Evolutionary conservation across 2,329 filamentous ascomycete genomes (phyloP).

Genomic region (Sarocladium brachiariae): DNA sequence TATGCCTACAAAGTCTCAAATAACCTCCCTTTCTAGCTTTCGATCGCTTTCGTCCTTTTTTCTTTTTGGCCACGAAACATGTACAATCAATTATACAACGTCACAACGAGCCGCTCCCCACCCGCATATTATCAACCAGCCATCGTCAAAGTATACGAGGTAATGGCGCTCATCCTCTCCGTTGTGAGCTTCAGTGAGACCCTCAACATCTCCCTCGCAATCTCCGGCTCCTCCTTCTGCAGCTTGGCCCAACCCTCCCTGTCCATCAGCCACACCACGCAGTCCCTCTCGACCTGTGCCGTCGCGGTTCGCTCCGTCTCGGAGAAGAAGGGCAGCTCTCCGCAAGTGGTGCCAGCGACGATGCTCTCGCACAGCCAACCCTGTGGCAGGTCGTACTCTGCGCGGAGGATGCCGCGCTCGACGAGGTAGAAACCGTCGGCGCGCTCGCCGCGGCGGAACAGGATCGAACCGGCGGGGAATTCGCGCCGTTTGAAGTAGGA

Average conservation of each 20-base stretch:
- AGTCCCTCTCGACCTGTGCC: slow-evolving; percentile 74
- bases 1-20: slow-evolving; percentile 7
- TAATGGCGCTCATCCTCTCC: slow-evolving; percentile 76
- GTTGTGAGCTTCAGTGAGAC: slow-evolving; percentile 90
- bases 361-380: slow-evolving; percentile 87
- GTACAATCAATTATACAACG: too few species aligned
- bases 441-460: slow-evolving; percentile 72
- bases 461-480: slow-evolving; percentile 59
- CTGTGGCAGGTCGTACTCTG: slow-evolving; percentile 86
- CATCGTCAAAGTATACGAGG: slow-evolving; percentile 45
- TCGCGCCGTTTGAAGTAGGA: slow-evolving; percentile 68
- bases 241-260: slow-evolving; percentile 63
- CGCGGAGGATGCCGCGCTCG: slow-evolving; percentile 80
- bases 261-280: slow-evolving; percentile 76
- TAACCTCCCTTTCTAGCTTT: not conserved
- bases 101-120: too few species aligned
- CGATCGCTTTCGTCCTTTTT: too few species aligned
- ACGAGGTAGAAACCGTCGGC: slow-evolving; percentile 85
- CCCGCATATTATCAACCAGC: slow-evolving; percentile 30
- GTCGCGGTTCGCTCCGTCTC: slow-evolving; percentile 84
- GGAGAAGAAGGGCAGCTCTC: slow-evolving; percentile 92
- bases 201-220: slow-evolving; percentile 76
- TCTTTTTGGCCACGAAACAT: too few species aligned
- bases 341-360: slow-evolving; percentile 88
- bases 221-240: slow-evolving; percentile 64